phyloP scores from a whole-genome alignment of 2,329 filamentous ascomycete genomes.

The Fusarium sp. region DNA sequence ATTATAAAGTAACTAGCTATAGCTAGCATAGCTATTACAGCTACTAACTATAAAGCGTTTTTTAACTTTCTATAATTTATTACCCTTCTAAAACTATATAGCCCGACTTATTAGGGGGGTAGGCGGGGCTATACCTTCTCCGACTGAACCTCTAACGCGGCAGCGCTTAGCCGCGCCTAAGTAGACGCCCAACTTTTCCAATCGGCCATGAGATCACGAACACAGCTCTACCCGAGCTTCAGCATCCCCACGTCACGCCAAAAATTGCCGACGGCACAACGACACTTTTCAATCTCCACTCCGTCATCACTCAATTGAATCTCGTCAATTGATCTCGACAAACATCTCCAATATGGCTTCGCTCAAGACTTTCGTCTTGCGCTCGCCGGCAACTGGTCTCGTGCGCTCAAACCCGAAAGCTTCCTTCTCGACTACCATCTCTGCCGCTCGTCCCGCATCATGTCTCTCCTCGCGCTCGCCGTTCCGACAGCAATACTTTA shows the following conservation, averaged over 20 bases:
- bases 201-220: slow-evolving; percentile 46
- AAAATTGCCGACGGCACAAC: slow-evolving; percentile 33
- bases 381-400: slow-evolving; percentile 44
- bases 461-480: slow-evolving; percentile 41
- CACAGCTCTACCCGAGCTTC: slow-evolving; percentile 37
- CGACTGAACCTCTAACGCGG: not conserved
- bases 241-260: slow-evolving; percentile 33
- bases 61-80: not conserved
- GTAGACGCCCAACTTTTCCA: slow-evolving; percentile 40
- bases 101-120: slow-evolving; percentile 12
- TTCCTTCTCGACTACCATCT: slow-evolving; percentile 45
- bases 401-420: slow-evolving; percentile 46
- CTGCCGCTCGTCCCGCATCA: slow-evolving; percentile 26
- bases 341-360: slow-evolving; percentile 44
- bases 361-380: slow-evolving; percentile 50
- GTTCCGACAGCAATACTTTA: slow-evolving; percentile 35
- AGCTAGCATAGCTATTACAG: fast-evolving
- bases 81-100: not conserved
- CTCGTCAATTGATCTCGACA: not conserved
- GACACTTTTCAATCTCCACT: slow-evolving; percentile 36
- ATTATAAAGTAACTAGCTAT: not conserved
- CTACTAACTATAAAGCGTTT: fast-evolving
- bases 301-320: slow-evolving; percentile 17
- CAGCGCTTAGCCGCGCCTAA: slow-evolving; percentile 42
- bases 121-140: slow-evolving; percentile 1